A percentile compares a stretch with the other conserved stretches of the same genome.
phyloP scores from a whole-genome alignment of 1,284 basidiomycete genomes.

The Phaffia rhodozyma region DNA sequence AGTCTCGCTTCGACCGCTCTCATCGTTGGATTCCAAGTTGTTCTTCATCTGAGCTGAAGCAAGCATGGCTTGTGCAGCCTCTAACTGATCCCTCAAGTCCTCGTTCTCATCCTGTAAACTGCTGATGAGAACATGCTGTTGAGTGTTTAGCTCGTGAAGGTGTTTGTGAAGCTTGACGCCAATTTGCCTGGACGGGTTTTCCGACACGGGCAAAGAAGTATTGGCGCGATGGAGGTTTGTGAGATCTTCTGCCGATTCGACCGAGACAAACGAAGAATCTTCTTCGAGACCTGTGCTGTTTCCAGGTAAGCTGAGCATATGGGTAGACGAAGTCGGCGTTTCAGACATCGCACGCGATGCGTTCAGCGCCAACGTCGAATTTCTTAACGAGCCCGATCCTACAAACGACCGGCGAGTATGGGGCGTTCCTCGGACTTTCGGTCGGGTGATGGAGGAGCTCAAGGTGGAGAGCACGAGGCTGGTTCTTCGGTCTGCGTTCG shows the following conservation, averaged over 20 bases:
- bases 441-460: neutral
- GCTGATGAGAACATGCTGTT: conserved; percentile 10
- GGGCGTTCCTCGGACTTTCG: too few species aligned
- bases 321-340: neutral
- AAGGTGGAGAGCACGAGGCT: conserved; percentile 12
- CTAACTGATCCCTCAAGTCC: neutral
- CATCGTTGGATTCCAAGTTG: neutral
- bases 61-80: conserved; percentile 6
- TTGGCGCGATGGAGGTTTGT: conserved; percentile 16
- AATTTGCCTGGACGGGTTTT: neutral
- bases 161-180: conserved; percentile 16
- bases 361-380: neutral
- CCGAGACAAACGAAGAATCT: conserved; percentile 10
- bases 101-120: conserved; percentile 10
- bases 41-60: neutral
- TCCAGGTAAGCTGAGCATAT: neutral
- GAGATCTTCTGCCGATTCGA: conserved; percentile 15
- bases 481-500: neutral
- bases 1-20: too few species aligned
- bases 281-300: neutral
- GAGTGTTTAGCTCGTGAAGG: conserved; percentile 17
- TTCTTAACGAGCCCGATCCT: too few species aligned
- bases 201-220: conserved; percentile 12
- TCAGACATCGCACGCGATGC: neutral
- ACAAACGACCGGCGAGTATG: too few species aligned